Evolutionary conservation across 345 rosid species (phyloP).

Genomic region (Isatis tinctoria): DNA sequence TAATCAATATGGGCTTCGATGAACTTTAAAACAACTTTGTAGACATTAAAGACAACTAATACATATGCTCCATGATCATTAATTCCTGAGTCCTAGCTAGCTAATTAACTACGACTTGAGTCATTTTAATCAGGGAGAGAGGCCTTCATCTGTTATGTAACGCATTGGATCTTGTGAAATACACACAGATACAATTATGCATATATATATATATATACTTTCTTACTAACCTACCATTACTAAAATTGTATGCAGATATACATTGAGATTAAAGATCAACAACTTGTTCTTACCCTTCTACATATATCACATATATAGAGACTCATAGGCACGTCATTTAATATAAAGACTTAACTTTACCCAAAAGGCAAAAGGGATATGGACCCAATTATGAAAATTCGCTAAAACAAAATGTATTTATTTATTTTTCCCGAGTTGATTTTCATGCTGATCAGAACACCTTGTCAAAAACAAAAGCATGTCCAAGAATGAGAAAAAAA

Average conservation of each 20-base stretch:
- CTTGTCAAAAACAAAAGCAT: not conserved
- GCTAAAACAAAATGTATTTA: not conserved
- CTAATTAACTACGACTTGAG: not conserved
- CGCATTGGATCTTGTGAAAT: slow-evolving; percentile 1
- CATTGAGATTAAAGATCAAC: not conserved
- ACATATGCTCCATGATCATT: not conserved
- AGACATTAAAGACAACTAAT: not conserved
- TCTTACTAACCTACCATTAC: slow-evolving; percentile 4
- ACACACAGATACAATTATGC: not conserved
- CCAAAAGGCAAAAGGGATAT: slow-evolving; percentile 6
- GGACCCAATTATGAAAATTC: not conserved
- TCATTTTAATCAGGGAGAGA: not conserved
- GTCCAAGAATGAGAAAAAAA: not conserved
- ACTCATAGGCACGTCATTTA: slow-evolving; percentile 9
- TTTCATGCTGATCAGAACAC: not conserved
- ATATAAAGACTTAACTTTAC: slow-evolving; percentile 1
- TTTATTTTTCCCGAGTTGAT: not conserved
- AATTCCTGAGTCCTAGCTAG: slow-evolving; percentile 8
- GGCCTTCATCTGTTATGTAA: not conserved
- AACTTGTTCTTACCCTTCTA: slow-evolving; percentile 9
- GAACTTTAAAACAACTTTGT: slow-evolving; percentile 21
- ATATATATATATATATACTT: not conserved
- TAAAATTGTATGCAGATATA: not conserved
- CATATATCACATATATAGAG: not conserved
- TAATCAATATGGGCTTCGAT: slow-evolving; percentile 14